Percentiles rank a stretch among this genome's conserved stretches.
Conservation (phyloP, 441 rosid species). For the Rhodomyrtus psidioides region DNA sequence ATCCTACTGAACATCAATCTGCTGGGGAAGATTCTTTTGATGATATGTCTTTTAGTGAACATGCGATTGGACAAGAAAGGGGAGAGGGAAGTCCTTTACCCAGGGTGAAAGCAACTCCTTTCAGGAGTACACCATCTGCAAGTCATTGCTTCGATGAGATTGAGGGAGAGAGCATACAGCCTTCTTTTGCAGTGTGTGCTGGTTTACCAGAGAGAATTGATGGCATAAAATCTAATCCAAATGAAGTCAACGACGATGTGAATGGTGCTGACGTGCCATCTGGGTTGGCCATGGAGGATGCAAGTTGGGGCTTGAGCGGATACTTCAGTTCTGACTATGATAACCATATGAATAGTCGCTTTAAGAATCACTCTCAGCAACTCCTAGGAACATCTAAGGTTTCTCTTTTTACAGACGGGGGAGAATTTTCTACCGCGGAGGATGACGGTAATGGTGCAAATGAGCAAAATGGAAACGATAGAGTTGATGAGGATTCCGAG, state of each 20-base stretch:
- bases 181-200: slow-evolving; percentile 19
- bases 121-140: slow-evolving; percentile 16
- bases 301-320: slow-evolving; percentile 11
- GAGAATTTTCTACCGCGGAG: slow-evolving; percentile 45
- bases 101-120: slow-evolving; percentile 23
- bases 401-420: slow-evolving; percentile 31
- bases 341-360: slow-evolving; percentile 15
- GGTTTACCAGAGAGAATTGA: slow-evolving; percentile 16
- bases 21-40: slow-evolving; percentile 25
- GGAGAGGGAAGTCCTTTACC: slow-evolving; percentile 16
- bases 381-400: slow-evolving; percentile 31
- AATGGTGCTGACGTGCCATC: neutral
- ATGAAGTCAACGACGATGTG: neutral
- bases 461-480: slow-evolving; percentile 20
- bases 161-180: slow-evolving; percentile 18
- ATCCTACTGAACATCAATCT: slow-evolving; percentile 21
- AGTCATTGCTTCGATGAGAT: slow-evolving; percentile 11
- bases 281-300: neutral
- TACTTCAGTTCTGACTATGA: slow-evolving; percentile 30
- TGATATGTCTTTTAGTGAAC: slow-evolving; percentile 16
- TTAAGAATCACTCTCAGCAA: slow-evolving; percentile 28
- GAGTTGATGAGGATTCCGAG: slow-evolving; percentile 34
- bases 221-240: slow-evolving; percentile 26
- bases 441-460: slow-evolving; percentile 32
- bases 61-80: slow-evolving; percentile 15